Evolutionary conservation across 352 stramenopile species (phyloP).

Genomic region (Pythium rhizo-oryzae): DNA sequence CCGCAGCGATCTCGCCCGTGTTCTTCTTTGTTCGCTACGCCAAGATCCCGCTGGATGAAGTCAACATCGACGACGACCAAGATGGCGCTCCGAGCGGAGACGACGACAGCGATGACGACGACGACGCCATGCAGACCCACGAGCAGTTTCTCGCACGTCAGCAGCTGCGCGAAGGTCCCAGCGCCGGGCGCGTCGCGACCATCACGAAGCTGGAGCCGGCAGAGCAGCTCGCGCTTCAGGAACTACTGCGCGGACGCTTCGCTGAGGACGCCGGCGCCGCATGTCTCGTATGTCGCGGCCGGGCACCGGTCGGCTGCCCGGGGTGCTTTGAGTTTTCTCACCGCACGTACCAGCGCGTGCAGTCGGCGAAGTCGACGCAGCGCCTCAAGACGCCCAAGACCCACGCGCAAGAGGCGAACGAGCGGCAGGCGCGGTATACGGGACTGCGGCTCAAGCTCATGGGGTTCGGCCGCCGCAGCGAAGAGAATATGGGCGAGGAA

Average conservation of each 20-base stretch:
- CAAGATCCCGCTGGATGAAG: constrained; percentile 60
- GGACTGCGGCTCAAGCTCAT: constrained; percentile 57
- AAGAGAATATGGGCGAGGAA: constrained; percentile 5
- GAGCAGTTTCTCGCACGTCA: constrained; percentile 30
- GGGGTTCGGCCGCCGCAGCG: constrained; percentile 16
- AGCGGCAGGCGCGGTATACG: constrained; percentile 43
- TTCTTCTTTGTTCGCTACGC: constrained; percentile 64
- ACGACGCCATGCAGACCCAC: constrained; percentile 25
- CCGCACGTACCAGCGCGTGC: constrained; percentile 36
- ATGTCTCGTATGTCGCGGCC: constrained; percentile 30
- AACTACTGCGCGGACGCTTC: constrained; percentile 38
- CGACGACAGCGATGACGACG: constrained; percentile 29
- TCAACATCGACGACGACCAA: constrained; percentile 35
- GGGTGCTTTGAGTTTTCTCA: constrained; percentile 68
- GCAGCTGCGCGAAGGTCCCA: constrained; percentile 7
- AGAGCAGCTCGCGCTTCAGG: constrained; percentile 41
- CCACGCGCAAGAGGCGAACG: constrained; percentile 46
- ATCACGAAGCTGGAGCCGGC: constrained; percentile 24
- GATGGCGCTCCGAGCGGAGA: constrained; percentile 15
- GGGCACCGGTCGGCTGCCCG: constrained; percentile 57
- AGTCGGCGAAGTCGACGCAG: constrained; percentile 41
- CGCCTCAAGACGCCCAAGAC: constrained; percentile 62
- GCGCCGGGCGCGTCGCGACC: constrained; percentile 11
- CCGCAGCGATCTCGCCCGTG: constrained; percentile 52
- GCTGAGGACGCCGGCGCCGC: constrained; percentile 3